phyloP scores from a whole-genome alignment of 768 basidiomycete species.

The Tulasnella sp. region DNA sequence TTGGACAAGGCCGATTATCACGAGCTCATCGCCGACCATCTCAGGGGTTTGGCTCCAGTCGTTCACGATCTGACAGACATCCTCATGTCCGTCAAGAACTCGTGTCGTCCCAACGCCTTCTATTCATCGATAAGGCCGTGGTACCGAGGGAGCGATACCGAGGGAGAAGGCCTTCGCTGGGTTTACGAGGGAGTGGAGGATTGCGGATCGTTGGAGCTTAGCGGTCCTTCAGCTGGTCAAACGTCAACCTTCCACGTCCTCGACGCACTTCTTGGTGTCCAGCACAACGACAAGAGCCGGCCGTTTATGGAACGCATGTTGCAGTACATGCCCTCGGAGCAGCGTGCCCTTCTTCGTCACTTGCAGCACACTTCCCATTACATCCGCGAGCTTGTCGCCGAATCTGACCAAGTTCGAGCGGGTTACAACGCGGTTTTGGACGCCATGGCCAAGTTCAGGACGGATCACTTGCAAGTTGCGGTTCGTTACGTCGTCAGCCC shows the following conservation, averaged over 20 bases:
- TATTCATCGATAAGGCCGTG: constrained; percentile 88
- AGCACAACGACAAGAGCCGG: constrained; percentile 33
- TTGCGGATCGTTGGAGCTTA: constrained; percentile 10
- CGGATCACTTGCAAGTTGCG: constrained; percentile 17
- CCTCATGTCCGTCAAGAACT: constrained; percentile 55
- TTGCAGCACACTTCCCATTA: constrained; percentile 51
- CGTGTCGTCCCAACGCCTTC: constrained; percentile 69
- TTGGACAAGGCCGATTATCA: constrained; percentile 47
- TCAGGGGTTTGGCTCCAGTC: constrained; percentile 50
- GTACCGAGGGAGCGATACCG: constrained; percentile 72
- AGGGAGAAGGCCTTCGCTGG: constrained; percentile 19
- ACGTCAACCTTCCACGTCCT: constrained; percentile 79
- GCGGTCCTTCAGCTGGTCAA: constrained; percentile 89
- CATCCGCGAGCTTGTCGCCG: constrained; percentile 49
- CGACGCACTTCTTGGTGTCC: constrained; percentile 63
- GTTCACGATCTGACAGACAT: constrained; percentile 56
- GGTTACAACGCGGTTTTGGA: constrained; percentile 12
- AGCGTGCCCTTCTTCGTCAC: constrained; percentile 66
- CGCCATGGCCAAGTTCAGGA: constrained; percentile 20
- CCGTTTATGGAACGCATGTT: constrained; percentile 79
- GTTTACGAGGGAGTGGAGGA: constrained; percentile 22
- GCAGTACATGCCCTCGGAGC: constrained; percentile 88
- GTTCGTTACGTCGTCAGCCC: constrained; percentile 19
- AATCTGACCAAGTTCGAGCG: not conserved
- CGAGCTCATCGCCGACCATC: constrained; percentile 56